A percentile compares a stretch with the other conserved stretches of the same genome.
Evolutionary conservation across 1,284 basidiomycete species (phyloP).

Genomic region (Psilocybe mexicana): DNA sequence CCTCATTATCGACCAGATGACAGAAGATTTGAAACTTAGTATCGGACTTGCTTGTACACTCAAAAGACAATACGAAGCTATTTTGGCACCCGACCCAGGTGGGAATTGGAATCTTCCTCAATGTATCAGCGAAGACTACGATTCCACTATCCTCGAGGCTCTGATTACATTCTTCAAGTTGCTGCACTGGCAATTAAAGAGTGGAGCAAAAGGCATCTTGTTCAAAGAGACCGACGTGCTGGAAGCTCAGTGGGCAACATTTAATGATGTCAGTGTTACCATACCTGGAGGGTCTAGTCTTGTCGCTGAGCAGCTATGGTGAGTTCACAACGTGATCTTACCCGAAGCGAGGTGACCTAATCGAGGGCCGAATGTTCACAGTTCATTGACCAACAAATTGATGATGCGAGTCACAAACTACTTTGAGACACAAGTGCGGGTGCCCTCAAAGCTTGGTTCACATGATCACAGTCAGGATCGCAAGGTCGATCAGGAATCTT

Average conservation of each 20-base stretch:
- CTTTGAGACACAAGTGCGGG: conserved; percentile 91
- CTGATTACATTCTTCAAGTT: conserved; percentile 92
- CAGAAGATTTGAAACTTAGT: conserved; percentile 90
- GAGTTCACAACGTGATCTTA: conserved; percentile 2
- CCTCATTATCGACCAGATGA: conserved; percentile 94
- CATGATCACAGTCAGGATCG: conserved; percentile 19
- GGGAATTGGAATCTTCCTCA: conserved; percentile 89
- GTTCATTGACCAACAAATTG: conserved; percentile 86
- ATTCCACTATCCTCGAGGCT: conserved; percentile 86
- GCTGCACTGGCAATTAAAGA: conserved; percentile 94
- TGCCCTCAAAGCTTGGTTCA: conserved; percentile 53
- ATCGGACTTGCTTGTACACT: conserved; percentile 93
- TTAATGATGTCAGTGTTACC: conserved; percentile 91
- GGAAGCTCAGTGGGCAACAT: conserved; percentile 95
- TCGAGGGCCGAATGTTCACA: conserved; percentile 23
- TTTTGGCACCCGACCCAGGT: conserved; percentile 83
- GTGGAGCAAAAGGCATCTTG: conserved; percentile 88
- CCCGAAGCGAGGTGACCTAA: neutral
- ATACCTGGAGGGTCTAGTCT: conserved; percentile 88
- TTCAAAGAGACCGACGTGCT: conserved; percentile 98
- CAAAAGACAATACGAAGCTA: conserved; percentile 91
- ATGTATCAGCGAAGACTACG: conserved; percentile 89
- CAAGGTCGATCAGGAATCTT: conserved; percentile 18
- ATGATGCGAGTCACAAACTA: conserved; percentile 91
- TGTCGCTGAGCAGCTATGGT: conserved; percentile 96